phyloP scores from a whole-genome alignment of 257 asterid genomes.

The Przewalskia tangutica region DNA sequence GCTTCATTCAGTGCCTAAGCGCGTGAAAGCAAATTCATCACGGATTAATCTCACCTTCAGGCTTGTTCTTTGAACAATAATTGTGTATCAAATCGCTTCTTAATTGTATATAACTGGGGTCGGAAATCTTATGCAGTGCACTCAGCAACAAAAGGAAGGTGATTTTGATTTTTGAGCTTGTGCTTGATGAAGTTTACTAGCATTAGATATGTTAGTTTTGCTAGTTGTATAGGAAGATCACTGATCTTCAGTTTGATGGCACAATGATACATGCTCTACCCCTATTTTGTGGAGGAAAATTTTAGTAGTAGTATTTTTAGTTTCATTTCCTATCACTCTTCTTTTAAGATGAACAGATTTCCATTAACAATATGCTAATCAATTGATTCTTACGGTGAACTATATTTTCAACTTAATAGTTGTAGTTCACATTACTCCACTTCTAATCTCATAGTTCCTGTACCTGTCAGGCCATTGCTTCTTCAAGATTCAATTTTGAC shows the following conservation, averaged over 20 bases:
- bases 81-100: neutral
- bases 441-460: too few relatives aligned
- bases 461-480: too few relatives aligned
- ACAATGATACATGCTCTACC: neutral
- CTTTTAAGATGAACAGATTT: too few relatives aligned
- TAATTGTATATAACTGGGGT: neutral
- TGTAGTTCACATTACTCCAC: too few relatives aligned
- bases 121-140: neutral
- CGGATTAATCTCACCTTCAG: constrained; percentile 90
- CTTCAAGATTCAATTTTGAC: too few relatives aligned
- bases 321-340: neutral
- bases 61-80: constrained; percentile 25
- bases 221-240: neutral
- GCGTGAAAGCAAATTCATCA: constrained; percentile 53
- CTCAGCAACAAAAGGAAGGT: neutral
- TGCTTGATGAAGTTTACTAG: neutral
- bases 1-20: constrained; percentile 93
- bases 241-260: neutral
- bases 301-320: neutral
- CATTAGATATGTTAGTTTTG: neutral
- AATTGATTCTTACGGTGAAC: too few relatives aligned
- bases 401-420: too few relatives aligned
- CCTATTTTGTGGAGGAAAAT: neutral
- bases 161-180: neutral
- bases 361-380: too few relatives aligned